A percentile compares a stretch with the other conserved stretches of the same genome.
Conservation (phyloP, 2,329 filamentous ascomycete genomes). For the Ophiostoma novo-ulmi region DNA sequence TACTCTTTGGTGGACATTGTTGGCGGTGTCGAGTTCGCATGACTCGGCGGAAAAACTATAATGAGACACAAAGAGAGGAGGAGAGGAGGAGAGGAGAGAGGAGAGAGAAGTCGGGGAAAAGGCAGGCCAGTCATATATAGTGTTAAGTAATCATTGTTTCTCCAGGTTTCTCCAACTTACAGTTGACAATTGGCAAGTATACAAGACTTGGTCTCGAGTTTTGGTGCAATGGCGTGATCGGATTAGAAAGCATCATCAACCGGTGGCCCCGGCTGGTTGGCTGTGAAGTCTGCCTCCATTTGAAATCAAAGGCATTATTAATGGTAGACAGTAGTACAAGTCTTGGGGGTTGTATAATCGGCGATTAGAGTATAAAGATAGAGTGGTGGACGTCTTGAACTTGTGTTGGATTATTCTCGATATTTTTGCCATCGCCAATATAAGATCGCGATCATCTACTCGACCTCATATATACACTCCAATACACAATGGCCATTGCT, state of each 20-base stretch:
- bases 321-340: neutral
- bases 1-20: neutral
- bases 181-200: neutral
- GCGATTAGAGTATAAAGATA: neutral
- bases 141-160: neutral
- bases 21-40: neutral
- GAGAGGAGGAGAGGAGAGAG: neutral
- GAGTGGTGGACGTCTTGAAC: neutral
- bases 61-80: neutral
- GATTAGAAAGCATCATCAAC: conserved; percentile 6
- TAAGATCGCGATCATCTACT: neutral
- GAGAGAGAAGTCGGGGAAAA: neutral
- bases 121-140: neutral
- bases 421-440: neutral
- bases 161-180: neutral
- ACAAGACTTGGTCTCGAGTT: neutral
- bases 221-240: conserved; percentile 13
- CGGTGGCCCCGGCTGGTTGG: neutral
- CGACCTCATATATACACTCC: neutral
- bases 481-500: neutral
- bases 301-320: conserved; percentile 5
- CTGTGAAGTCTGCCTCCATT: neutral
- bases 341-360: neutral
- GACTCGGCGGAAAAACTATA: conserved; percentile 5
- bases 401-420: neutral